Base-by-base conservation (phyloP, 2,329 filamentous ascomycete species). In the Amauroascus niger region DNA sequence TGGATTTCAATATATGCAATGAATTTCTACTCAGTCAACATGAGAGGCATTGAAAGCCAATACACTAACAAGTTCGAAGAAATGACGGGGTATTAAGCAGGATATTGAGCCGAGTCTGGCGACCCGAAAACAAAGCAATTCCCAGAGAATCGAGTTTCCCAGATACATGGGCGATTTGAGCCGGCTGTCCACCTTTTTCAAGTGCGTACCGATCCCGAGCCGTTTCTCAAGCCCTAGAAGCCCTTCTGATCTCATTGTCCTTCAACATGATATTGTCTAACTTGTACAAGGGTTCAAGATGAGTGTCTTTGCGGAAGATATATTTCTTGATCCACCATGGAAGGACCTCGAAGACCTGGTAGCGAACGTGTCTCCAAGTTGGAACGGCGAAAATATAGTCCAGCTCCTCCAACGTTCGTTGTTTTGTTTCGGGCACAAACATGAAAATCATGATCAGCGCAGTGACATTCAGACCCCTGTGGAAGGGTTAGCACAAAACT, bases 391-490 rank as follows among this genome's bases (percentile, higher is more conserved):
- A 77, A 55, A 76, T 71, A 56, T 75, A 76, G 57, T 86, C 82
- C 33, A 86, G 67, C 63, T 81, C 79, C 63, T 80, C 77, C 14
- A 71, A 62, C 1, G 78, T 79, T 30, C 74, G 72, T 60, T 79
- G 74, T 57, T 78, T 80, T 3, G 77, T 79, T 62, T 80, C 78
- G 1, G 77, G 78, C 0, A 80, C 67, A 63, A 76, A 79, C 39
- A 84, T 69, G 70, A 83, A 83, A 58, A 85, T 84, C 71, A 86
- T 78, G 22, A 80, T 55, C 14, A 84, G 71, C 0, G 81, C 82
- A 1, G 79, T 62, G 3, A 83, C 59, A 58, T 86, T 86, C 6
- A 85, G 68, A 0, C 69, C 79, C 13, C 70, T 72, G 40, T 49
- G 55, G 43, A 22, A 37, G 6, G 49, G 60, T 44, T 72, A 50